Evolutionary conservation across 805 yeast genomes (phyloP), one percentile per base, ranked within the genome.

Genomic region (Saccharomyces eubayanus): DNA sequence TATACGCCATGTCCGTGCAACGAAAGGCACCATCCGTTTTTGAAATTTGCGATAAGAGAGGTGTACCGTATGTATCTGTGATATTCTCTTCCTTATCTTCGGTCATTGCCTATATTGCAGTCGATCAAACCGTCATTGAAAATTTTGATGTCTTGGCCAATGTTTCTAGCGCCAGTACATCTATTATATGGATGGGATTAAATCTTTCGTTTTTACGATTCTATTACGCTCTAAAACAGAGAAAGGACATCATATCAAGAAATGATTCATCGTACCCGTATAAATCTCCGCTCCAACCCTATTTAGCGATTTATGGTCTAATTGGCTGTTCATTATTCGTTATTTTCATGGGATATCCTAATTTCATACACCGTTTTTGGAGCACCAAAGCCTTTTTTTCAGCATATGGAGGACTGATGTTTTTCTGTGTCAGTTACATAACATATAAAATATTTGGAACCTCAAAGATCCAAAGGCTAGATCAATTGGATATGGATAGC

Each of bases 131-230:
- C 41, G 83, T 90, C 0, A 79, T 85, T 14, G 68, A 73, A 14
- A 85, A 85, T 5, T 87, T 88, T 59, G 85, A 81, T 55, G 80
- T 84, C 60, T 71, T 87, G 54, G 78, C 86, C 6, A 82, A 83
- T 59, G 75, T 87, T 36, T 79, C 87, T 51, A 82, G 91, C 2
- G 81, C 91, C 0, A 79, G 91, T 1, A 91, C 90, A 0, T 78
- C 89, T 51, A 69, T 89, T 36, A 89, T 87, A 46, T 89, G 96
- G 96, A 70, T 76, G 58, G 87, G 89, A 5, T 80, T 85, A 79
- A 82, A 86, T 59, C 63, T 83, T 16, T 75, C 89, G 2, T 86
- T 76, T 63, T 65, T 85, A 41, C 69, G 91, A 51, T 85, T 85
- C 62, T 82, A 78, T 66, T 79, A 76, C 57, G 91, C 87, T 0